Evolutionary conservation across 2,329 filamentous ascomycete species (phyloP).

Genomic region (Fusarium graminum): DNA sequence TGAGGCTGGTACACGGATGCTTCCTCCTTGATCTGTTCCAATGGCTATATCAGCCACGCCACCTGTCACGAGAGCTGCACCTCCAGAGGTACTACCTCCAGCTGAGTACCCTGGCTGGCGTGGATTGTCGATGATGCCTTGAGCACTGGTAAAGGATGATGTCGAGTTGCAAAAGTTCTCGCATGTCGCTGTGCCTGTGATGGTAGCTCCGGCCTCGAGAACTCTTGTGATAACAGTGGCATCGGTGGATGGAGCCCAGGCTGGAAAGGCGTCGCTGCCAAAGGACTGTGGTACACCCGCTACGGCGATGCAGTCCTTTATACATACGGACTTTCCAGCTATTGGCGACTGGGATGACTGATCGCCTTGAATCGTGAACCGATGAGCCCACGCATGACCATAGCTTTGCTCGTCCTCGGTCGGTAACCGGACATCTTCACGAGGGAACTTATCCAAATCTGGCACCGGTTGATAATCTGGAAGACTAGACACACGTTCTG

Average conservation of each 20-base stretch:
- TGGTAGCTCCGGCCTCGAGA: slow-evolving; percentile 63
- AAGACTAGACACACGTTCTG: slow-evolving; percentile 58
- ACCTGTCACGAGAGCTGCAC: slow-evolving; percentile 60
- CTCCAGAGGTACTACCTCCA: slow-evolving; percentile 64
- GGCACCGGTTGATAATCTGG: slow-evolving; percentile 62
- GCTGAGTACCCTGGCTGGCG: slow-evolving; percentile 59
- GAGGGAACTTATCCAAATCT: slow-evolving; percentile 59
- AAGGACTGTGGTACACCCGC: slow-evolving; percentile 66
- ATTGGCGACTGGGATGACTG: slow-evolving; percentile 43
- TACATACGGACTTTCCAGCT: slow-evolving; percentile 60
- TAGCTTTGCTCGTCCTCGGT: slow-evolving; percentile 57
- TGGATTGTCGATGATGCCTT: slow-evolving; percentile 62
- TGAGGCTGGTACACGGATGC: slow-evolving; percentile 60
- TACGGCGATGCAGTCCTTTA: slow-evolving; percentile 69
- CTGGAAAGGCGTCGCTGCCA: slow-evolving; percentile 63
- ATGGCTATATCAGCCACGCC: slow-evolving; percentile 60
- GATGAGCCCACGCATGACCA: slow-evolving; percentile 65
- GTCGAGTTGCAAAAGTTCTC: slow-evolving; percentile 67
- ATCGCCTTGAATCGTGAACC: slow-evolving; percentile 58
- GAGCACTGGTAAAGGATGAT: slow-evolving; percentile 61
- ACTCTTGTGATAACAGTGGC: slow-evolving; percentile 66
- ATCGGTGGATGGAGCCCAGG: slow-evolving; percentile 66
- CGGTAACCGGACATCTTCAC: slow-evolving; percentile 58
- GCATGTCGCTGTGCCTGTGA: slow-evolving; percentile 64
- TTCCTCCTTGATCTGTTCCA: slow-evolving; percentile 63